Evolutionary conservation across 345 rosid species (phyloP), one percentile per base, ranked within the genome.

Genomic region (Acer yangbiense): DNA sequence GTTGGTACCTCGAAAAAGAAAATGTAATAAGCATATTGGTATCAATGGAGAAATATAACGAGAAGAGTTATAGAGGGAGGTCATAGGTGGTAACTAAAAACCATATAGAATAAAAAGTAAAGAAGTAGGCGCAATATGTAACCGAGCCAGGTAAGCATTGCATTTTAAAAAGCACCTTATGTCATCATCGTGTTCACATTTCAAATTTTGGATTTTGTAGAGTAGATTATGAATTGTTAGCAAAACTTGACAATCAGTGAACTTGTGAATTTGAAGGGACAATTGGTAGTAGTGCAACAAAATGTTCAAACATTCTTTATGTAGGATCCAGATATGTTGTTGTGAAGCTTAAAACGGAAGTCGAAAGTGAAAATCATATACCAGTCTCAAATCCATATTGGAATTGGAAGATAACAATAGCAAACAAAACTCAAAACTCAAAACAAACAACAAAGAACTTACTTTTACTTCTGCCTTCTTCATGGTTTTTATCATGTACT

Each of bases 401-500:
- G 64, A 46, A 48, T 68, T 16, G 57, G 18, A 41, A 16, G 9
- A 58, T 14, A 9, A 21, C 12, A 20, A 21, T 18, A 39, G 13
- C 14, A 23, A 69, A 35, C 39, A 25, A 23, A 48, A 48, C 23
- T 7, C 39, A 25, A 23, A 48, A 48, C 23, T 7, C 2, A 39
- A 43, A 35, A 5, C 1, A 21, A 17, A 41, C 46, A 23, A 63
- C 21, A 50, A 69, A 17, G 11, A 68, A 75, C 86, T 80, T 77
- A 89, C 99, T 86, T 96, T 96, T 17, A 87, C 94, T 94, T 96
- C 99, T 21, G 98, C 90, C 84, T 96, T 96, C 87, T 88, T 96
- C 93, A 96, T 86, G 2, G 99, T 96, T 88, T 96, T 96, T 68
- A 96, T 94, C 99, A 96, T 96, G 89, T 96, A 96, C 8, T 90